A percentile compares a stretch with the other conserved stretches of the same genome.
These are phyloP conservation scores for Candida palmyrensis DNA, from an alignment of 805 yeast species.

Conservation along the genomic window DNA sequence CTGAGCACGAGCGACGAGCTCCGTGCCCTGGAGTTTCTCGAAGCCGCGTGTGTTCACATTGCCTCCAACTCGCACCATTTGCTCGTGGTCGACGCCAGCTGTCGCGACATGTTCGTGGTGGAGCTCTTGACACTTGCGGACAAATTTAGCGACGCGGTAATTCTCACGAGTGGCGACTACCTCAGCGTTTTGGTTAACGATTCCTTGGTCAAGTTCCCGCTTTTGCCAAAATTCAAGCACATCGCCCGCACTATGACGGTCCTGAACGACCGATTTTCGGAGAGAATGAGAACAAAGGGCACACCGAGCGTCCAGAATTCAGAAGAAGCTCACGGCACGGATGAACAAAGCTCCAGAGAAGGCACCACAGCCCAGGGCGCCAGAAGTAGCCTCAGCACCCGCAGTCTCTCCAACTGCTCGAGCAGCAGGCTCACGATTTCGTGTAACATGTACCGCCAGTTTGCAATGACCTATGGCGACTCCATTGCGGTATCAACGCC, in stretches of 20 bases:
- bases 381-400: not conserved
- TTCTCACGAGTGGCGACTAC: conserved; percentile 1
- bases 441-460: conserved; percentile 18
- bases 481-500: conserved; percentile 27
- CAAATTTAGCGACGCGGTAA: not conserved
- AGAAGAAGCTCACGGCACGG: too few relatives aligned
- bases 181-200: not conserved
- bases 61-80: conserved; percentile 18
- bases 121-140: not conserved
- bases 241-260: conserved; percentile 17
- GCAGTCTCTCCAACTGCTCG: conserved; percentile 3
- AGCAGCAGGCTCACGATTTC: conserved; percentile 19
- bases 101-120: not conserved
- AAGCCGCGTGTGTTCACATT: conserved; percentile 18
- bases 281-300: too few relatives aligned
- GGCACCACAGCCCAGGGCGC: too few relatives aligned
- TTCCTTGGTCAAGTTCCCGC: conserved; percentile 22
- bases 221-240: conserved; percentile 24
- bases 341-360: too few relatives aligned
- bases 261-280: too few relatives aligned
- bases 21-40: conserved; percentile 17
- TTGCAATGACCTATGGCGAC: conserved; percentile 24
- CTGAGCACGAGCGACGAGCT: conserved; percentile 10
- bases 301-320: too few relatives aligned
- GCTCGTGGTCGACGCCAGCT: not conserved